Evolutionary conservation across 306 rosid species (phyloP).

Genomic region (Trifolium subterraneum): DNA sequence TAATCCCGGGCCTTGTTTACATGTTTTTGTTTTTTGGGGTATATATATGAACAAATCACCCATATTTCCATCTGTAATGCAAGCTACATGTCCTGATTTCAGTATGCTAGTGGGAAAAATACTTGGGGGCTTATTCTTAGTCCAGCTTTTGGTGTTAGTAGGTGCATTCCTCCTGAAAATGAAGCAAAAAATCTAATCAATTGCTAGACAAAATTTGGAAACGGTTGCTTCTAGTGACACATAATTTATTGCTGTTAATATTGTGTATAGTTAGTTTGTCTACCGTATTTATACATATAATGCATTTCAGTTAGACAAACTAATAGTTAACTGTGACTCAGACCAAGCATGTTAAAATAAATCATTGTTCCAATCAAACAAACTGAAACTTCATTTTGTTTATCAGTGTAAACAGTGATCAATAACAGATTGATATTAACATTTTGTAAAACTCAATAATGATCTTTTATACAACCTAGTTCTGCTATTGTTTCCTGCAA

Average conservation of each 20-base stretch:
- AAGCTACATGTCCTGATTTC: constrained; percentile 38
- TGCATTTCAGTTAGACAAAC: constrained; percentile 4
- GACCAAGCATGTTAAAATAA: not conserved
- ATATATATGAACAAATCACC: constrained; percentile 22
- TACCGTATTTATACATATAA: not conserved
- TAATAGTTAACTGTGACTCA: not conserved
- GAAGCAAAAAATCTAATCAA: constrained; percentile 44
- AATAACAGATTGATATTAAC: not conserved
- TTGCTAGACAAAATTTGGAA: constrained; percentile 6
- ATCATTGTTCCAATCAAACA: not conserved
- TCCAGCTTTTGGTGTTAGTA: constrained; percentile 40
- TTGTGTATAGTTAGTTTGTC: constrained; percentile 10
- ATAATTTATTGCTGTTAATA: not conserved
- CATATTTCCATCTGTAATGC: constrained; percentile 20
- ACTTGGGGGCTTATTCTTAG: constrained; percentile 19
- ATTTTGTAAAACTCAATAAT: not conserved
- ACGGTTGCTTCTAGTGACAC: constrained; percentile 1
- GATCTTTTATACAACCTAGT: constrained; percentile 2
- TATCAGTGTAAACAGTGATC: not conserved
- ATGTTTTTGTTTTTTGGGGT: constrained; percentile 35
- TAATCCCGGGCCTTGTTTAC: constrained; percentile 22
- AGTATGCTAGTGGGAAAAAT: constrained; percentile 32
- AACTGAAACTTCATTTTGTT: constrained; percentile 17
- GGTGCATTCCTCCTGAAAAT: constrained; percentile 51
- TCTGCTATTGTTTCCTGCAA: constrained; percentile 10